phyloP scores from a whole-genome alignment of 495 filamentous ascomycete genomes.

The Xylaria acuta region DNA sequence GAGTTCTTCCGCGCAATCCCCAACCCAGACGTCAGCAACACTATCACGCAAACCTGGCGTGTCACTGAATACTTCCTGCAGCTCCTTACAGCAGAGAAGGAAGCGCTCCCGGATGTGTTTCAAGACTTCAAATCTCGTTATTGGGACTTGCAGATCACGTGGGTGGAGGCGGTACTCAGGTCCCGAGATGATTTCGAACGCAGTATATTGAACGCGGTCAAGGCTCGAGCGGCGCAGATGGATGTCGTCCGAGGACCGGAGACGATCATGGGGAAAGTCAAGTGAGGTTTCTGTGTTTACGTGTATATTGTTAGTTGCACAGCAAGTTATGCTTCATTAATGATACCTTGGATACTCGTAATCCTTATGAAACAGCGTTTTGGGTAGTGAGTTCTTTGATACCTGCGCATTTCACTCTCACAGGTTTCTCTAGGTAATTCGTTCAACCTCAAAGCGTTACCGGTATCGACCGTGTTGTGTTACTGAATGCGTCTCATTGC shows the following conservation, averaged over 20 bases:
- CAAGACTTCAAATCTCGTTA: conserved; percentile 82
- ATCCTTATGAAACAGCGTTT: neutral
- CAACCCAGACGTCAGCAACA: conserved; percentile 54
- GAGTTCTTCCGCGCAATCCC: conserved; percentile 68
- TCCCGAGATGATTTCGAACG: conserved; percentile 92
- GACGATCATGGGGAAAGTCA: conserved; percentile 90
- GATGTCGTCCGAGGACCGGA: conserved; percentile 77
- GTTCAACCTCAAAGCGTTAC: neutral
- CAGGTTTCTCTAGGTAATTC: neutral
- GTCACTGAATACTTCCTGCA: conserved; percentile 81
- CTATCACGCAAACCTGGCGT: conserved; percentile 88
- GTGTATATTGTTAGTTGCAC: conserved; percentile 11
- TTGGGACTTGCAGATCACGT: conserved; percentile 93
- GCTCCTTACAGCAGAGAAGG: conserved; percentile 78
- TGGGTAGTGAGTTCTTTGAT: neutral
- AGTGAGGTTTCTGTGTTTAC: conserved; percentile 53
- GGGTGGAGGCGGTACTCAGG: conserved; percentile 94
- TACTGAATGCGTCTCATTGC: neutral
- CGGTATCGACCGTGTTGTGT: neutral
- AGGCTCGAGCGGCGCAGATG: conserved; percentile 83
- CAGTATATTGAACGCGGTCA: conserved; percentile 83
- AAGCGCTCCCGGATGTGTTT: conserved; percentile 73
- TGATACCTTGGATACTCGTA: conserved; percentile 23
- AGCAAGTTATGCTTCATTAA: conserved; percentile 21
- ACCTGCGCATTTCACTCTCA: neutral